phyloP scores from a whole-genome alignment of 2,329 filamentous ascomycete species.

The Colletotrichum echinochloae region DNA sequence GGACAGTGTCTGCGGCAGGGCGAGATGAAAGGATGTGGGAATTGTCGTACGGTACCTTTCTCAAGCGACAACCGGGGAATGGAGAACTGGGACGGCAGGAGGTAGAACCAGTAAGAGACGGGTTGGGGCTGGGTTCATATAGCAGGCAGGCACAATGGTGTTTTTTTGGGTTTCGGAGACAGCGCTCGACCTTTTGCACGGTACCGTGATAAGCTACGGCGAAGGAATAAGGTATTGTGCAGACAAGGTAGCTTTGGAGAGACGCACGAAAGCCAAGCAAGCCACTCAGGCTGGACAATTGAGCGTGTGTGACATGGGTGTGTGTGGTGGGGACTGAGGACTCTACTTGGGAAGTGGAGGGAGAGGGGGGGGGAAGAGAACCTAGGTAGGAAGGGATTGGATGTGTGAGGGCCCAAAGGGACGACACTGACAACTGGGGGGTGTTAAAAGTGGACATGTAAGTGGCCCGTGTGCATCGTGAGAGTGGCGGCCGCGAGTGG shows the following conservation, averaged over 20 bases:
- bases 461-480: background rate
- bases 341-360: background rate
- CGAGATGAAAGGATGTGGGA: background rate
- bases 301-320: background rate
- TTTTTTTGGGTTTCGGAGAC: slow-evolving; percentile 27
- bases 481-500: background rate
- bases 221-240: background rate
- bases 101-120: background rate
- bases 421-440: background rate
- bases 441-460: background rate
- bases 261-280: background rate
- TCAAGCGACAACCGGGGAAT: background rate
- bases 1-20: background rate
- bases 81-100: background rate
- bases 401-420: background rate
- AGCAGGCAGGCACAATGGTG: slow-evolving; percentile 24
- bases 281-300: background rate
- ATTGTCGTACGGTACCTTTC: background rate
- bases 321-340: too few relatives aligned
- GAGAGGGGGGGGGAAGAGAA: background rate
- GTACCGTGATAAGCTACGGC: slow-evolving; percentile 12
- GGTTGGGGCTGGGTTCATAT: slow-evolving; percentile 29
- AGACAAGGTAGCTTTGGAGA: background rate
- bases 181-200: slow-evolving; percentile 25
- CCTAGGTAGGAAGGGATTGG: background rate